Conservation (phyloP, 139 green algal species). For the Marvania coccoides region DNA sequence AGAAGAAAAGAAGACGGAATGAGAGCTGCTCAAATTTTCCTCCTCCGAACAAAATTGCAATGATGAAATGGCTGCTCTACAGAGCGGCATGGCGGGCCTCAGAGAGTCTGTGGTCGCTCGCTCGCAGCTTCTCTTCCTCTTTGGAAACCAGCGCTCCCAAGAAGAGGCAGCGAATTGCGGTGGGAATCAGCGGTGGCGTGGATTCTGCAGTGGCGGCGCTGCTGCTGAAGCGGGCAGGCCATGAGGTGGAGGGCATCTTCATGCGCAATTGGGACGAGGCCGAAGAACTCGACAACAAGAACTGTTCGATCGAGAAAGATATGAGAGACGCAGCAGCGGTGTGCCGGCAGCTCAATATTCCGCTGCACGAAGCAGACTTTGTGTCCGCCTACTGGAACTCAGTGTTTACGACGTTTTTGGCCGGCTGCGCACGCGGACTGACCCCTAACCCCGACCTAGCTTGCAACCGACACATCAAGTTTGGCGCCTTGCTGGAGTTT, state of each 20-base stretch:
- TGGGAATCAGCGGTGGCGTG: slow-evolving; percentile 72
- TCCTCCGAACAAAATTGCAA: no score
- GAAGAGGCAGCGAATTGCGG: slow-evolving; percentile 30
- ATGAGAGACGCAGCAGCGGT: slow-evolving; percentile 14
- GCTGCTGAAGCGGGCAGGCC: slow-evolving; percentile 40
- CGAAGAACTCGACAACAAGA: slow-evolving; percentile 57
- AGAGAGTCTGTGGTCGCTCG: no score
- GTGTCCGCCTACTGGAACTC: slow-evolving; percentile 59
- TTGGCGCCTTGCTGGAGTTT: slow-evolving; percentile 51
- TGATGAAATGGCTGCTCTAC: no score
- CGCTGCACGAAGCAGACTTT: slow-evolving; percentile 67
- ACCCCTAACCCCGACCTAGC: slow-evolving; percentile 81
- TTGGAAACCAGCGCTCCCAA: background rate
- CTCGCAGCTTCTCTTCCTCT: no score
- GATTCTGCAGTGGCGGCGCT: slow-evolving; percentile 69
- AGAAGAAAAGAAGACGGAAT: background rate
- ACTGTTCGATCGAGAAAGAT: slow-evolving; percentile 42
- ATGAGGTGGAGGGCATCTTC: slow-evolving; percentile 58
- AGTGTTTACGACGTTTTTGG: slow-evolving; percentile 69
- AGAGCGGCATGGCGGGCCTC: no score
- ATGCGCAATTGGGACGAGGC: slow-evolving; percentile 79
- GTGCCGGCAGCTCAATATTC: slow-evolving; percentile 47
- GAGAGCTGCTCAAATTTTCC: no score
- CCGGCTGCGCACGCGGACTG: slow-evolving; percentile 33
- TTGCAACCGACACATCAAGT: slow-evolving; percentile 85